Percentiles rank a stretch among this genome's conserved stretches.
Evolutionary conservation across 2,329 filamentous ascomycete genomes (phyloP).

Genomic region (Scleromitrula shiraiana): DNA sequence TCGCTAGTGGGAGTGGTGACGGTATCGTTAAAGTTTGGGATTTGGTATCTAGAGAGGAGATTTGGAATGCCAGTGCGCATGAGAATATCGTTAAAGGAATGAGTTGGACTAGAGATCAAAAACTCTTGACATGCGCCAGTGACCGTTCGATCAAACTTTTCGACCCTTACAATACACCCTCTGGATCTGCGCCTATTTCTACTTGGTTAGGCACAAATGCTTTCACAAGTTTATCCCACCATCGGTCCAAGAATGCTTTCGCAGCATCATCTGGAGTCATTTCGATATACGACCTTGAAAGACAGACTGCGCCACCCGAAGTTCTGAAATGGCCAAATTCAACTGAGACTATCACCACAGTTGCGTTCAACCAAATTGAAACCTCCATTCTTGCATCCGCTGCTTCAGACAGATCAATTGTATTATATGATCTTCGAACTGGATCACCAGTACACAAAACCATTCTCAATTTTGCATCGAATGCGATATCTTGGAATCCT

Average conservation of each 20-base stretch:
- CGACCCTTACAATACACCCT: conserved; percentile 72
- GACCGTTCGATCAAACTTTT: conserved; percentile 87
- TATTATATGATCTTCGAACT: conserved; percentile 88
- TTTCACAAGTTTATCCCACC: conserved; percentile 78
- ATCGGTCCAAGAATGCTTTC: conserved; percentile 70
- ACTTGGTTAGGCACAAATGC: conserved; percentile 79
- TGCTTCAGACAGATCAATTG: conserved; percentile 75
- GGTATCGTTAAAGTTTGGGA: conserved; percentile 94
- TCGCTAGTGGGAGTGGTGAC: conserved; percentile 82
- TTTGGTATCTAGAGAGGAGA: conserved; percentile 61
- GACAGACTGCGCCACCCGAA: conserved; percentile 73
- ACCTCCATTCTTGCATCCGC: conserved; percentile 83
- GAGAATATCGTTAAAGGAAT: conserved; percentile 90
- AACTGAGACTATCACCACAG: conserved; percentile 80
- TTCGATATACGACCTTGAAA: conserved; percentile 80
- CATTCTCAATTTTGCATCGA: conserved; percentile 73
- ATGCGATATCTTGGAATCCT: conserved; percentile 85
- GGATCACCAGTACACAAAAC: conserved; percentile 75
- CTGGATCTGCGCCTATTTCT: conserved; percentile 62
- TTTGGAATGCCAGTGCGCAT: conserved; percentile 75
- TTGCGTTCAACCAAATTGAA: conserved; percentile 90
- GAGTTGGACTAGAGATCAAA: conserved; percentile 79
- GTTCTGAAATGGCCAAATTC: conserved; percentile 80
- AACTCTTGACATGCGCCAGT: conserved; percentile 76
- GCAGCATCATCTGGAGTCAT: conserved; percentile 72